These are phyloP conservation scores for Paecilomyces niveus DNA, from an alignment of 2,329 filamentous ascomycete genomes.

Conservation along the genomic window DNA sequence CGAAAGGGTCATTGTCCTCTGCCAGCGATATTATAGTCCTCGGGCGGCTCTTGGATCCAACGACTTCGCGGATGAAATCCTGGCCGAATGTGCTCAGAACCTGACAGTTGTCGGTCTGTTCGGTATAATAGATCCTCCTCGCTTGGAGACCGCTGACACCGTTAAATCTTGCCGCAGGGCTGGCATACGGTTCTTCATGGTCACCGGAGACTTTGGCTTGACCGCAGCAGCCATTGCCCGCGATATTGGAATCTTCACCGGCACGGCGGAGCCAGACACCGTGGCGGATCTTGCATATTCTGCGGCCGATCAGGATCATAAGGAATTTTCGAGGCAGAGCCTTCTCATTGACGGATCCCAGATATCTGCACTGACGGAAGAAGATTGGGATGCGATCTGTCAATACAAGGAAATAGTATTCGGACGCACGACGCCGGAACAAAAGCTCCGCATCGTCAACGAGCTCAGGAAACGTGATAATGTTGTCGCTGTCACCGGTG, in stretches of 20 bases:
- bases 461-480: constrained; percentile 31
- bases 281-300: constrained; percentile 45
- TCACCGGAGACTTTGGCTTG: constrained; percentile 36
- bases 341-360: constrained; percentile 62
- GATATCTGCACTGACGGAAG: constrained; percentile 56
- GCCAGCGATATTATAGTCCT: constrained; percentile 50
- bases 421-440: constrained; percentile 36
- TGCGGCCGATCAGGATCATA: constrained; percentile 7
- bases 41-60: constrained; percentile 39
- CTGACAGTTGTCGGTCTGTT: constrained; percentile 48
- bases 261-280: constrained; percentile 46
- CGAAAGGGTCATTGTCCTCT: constrained; percentile 62
- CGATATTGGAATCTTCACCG: constrained; percentile 37
- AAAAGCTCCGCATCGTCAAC: constrained; percentile 38
- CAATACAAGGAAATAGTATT: constrained; percentile 47
- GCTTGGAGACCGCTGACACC: constrained; percentile 27
- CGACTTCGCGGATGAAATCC: constrained; percentile 45
- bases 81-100: constrained; percentile 32
- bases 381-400: constrained; percentile 62
- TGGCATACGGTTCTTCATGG: constrained; percentile 37
- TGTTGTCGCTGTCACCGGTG: constrained; percentile 35
- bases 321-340: constrained; percentile 33
- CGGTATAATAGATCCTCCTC: constrained; percentile 38
- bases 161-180: constrained; percentile 28
- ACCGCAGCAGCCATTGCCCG: constrained; percentile 35